Base-by-base conservation (phyloP, 208 protist species). In the Acanthamoeba healyi region DNA sequence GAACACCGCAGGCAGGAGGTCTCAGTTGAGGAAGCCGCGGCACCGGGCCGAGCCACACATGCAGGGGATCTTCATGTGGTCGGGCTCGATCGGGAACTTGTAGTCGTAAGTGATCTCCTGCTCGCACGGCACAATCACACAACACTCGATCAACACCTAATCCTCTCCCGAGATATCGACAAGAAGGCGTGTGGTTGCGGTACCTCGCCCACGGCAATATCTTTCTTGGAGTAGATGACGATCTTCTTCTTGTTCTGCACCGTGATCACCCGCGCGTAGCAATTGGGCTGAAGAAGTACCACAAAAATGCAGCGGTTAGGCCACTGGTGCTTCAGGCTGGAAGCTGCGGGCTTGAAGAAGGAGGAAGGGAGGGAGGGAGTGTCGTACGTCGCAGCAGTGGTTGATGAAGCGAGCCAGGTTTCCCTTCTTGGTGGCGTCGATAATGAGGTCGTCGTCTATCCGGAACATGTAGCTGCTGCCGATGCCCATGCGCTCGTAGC, bases 381-480 rank as follows among this genome's bases (percentile, higher is more conserved):
- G 24, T 38, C 46, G 56, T 58, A 96, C 95, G n/a, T 97, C 95
- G 87, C 98, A 98, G 92, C 92, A 97, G 87, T 98, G 98, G 95
- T 98, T 98, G 22, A 98, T 98, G 91, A 98, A 98, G 42, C 98
- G 91, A 19, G 98, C 98, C 0, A 97, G 22, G 94, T 98, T 98
- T 26, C 98, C 98, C 26, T 89, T 95, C 17, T 95, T 93, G 19
- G 98, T 98, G 3, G 98, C 98, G 95, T 98, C 98, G 40, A 98
- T 97, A 54, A 98, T 97, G 22, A 36, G 86, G 19, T 96, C 96
- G 9, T 97, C 95, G 77, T 98, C 97, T 0, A 98, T 89, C 17
- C 96, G 86, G 94, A 98, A 98, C 42, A 98, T 94, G 91, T 98
- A 98, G 61, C 95, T 97, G 63, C 93, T 94, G 22, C 97, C 97